A percentile compares a stretch with the other conserved stretches of the same genome.
Conservation (phyloP, 2,329 filamentous ascomycete species). For the Fusarium nodosum region DNA sequence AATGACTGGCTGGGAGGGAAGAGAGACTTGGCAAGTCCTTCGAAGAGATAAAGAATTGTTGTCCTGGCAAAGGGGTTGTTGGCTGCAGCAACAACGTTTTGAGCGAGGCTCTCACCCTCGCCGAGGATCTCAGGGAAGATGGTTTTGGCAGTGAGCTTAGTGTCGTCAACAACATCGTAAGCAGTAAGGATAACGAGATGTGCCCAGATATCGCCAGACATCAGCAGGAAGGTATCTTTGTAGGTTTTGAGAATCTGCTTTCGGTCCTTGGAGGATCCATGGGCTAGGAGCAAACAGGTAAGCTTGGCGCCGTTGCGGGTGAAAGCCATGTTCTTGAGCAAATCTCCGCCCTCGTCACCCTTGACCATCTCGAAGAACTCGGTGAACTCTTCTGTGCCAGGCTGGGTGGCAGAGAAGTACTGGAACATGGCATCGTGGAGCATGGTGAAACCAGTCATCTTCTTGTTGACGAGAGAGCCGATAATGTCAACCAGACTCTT, state of each 20-base stretch:
- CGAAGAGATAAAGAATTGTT: slow-evolving; percentile 85
- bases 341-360: slow-evolving; percentile 89
- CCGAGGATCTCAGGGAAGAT: slow-evolving; percentile 90
- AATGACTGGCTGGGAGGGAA: slow-evolving; percentile 73
- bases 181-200: slow-evolving; percentile 87
- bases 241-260: slow-evolving; percentile 89
- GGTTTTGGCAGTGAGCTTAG: slow-evolving; percentile 85
- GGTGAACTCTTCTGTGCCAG: slow-evolving; percentile 82
- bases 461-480: slow-evolving; percentile 95
- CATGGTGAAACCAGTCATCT: slow-evolving; percentile 96
- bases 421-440: slow-evolving; percentile 98
- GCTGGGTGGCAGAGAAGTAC: slow-evolving; percentile 86
- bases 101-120: slow-evolving; percentile 73
- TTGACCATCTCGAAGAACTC: slow-evolving; percentile 93
- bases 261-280: slow-evolving; percentile 91
- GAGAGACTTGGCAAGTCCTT: slow-evolving; percentile 71
- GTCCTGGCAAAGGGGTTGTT: slow-evolving; percentile 75
- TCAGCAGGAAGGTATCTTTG: slow-evolving; percentile 88
- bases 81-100: slow-evolving; percentile 74
- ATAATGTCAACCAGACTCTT: slow-evolving; percentile 87
- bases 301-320: slow-evolving; percentile 89
- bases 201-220: slow-evolving; percentile 84
- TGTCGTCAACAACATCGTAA: slow-evolving; percentile 95
- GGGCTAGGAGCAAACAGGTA: slow-evolving; percentile 83
- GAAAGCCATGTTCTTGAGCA: slow-evolving; percentile 96